These are phyloP conservation scores for Calvatia gigantea DNA, from an alignment of 768 basidiomycete genomes.

Conservation along the genomic window DNA sequence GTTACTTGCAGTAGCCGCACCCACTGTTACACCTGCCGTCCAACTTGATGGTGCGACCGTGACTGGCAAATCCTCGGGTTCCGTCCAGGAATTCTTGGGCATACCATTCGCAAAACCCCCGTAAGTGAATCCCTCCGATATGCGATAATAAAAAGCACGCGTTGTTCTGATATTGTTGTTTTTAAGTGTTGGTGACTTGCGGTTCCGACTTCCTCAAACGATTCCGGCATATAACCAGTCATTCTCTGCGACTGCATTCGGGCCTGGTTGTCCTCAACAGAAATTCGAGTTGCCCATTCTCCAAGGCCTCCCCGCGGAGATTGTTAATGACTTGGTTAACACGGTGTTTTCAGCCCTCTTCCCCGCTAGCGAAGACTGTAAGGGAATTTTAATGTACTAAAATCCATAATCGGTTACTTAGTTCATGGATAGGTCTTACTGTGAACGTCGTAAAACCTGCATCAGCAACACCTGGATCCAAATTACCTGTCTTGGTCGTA, in stretches of 20 bases:
- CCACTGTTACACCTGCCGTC: constrained; percentile 31
- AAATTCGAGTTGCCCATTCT: constrained; percentile 30
- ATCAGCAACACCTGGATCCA: constrained; percentile 33
- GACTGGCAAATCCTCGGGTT: constrained; percentile 32
- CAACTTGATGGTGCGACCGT: constrained; percentile 42
- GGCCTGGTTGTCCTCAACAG: constrained; percentile 48
- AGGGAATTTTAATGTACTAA: constrained; percentile 18
- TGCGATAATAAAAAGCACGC: too few species aligned
- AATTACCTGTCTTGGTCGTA: constrained; percentile 53
- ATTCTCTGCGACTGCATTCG: constrained; percentile 34
- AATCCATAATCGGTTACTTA: neutral
- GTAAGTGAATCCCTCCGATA: constrained; percentile 26
- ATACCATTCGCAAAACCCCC: constrained; percentile 56
- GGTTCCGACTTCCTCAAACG: constrained; percentile 39
- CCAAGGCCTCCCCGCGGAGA: constrained; percentile 30
- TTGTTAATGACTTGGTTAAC: constrained; percentile 29
- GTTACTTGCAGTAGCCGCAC: constrained; percentile 18
- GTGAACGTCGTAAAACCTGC: constrained; percentile 50
- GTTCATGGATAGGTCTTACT: constrained; percentile 36
- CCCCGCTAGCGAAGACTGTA: constrained; percentile 45
- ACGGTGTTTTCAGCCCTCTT: constrained; percentile 25
- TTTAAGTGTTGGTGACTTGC: constrained; percentile 32
- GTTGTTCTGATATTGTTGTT: too few species aligned
- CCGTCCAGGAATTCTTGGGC: constrained; percentile 40
- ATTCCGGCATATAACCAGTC: constrained; percentile 31